Conservation (phyloP, 352 stramenopile species). For the Thalassiosira livingstoniorum region DNA sequence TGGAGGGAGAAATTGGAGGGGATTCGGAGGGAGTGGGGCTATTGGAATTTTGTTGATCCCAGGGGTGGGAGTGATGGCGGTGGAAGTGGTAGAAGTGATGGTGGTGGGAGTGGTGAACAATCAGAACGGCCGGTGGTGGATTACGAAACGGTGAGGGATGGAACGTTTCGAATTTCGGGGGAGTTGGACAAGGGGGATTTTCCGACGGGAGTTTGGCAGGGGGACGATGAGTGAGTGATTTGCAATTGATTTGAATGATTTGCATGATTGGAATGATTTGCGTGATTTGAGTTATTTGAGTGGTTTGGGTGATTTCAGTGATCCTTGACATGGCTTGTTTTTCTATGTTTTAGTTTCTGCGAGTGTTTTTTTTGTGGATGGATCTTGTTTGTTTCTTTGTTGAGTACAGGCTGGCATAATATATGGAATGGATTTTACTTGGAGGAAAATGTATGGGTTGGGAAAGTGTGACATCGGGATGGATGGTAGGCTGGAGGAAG, state of each 20-base stretch:
- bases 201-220: constrained; percentile 64
- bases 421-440: too few species aligned
- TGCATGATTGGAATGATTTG: background rate
- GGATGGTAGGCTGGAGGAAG: too few species aligned
- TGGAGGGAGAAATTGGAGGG: constrained; percentile 31
- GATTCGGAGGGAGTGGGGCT: constrained; percentile 46
- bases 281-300: background rate
- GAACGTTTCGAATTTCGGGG: constrained; percentile 13
- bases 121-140: constrained; percentile 46
- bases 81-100: constrained; percentile 32
- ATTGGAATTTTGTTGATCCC: constrained; percentile 63
- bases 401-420: too few species aligned
- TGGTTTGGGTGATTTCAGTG: background rate
- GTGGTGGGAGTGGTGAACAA: constrained; percentile 13
- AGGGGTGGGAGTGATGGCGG: constrained; percentile 28
- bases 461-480: too few species aligned
- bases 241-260: background rate
- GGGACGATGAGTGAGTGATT: constrained; percentile 48
- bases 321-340: too few species aligned
- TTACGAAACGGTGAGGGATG: constrained; percentile 15
- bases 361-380: too few species aligned
- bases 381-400: too few species aligned
- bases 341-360: too few species aligned
- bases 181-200: constrained; percentile 61
- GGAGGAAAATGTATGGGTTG: too few species aligned